phyloP scores from a whole-genome alignment of 495 filamentous ascomycete genomes.

The Aspergillus asperescens region DNA sequence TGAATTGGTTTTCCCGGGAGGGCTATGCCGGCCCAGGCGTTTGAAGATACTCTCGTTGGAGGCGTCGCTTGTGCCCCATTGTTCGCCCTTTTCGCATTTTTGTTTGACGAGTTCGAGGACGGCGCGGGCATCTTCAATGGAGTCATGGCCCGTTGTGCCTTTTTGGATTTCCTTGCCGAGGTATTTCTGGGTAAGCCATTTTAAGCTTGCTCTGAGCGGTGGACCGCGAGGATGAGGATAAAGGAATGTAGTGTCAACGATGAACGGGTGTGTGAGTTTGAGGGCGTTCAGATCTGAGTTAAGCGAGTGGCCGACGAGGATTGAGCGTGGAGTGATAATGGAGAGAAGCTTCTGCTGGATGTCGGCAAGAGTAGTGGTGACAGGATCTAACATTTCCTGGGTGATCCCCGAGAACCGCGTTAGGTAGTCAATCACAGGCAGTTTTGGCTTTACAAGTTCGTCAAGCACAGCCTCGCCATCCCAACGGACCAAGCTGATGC shows the following conservation, averaged over 20 bases:
- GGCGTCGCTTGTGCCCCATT: slow-evolving; percentile 71
- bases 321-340: slow-evolving; percentile 66
- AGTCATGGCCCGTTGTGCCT: slow-evolving; percentile 74
- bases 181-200: slow-evolving; percentile 75
- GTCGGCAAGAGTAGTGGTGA: slow-evolving; percentile 78
- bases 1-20: slow-evolving; percentile 45
- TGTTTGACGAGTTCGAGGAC: slow-evolving; percentile 88
- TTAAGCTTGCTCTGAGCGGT: slow-evolving; percentile 69
- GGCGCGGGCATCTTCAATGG: slow-evolving; percentile 83
- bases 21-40: slow-evolving; percentile 59
- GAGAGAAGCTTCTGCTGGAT: slow-evolving; percentile 73
- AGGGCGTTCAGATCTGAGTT: slow-evolving; percentile 83
- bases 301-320: slow-evolving; percentile 87
- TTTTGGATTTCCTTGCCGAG: slow-evolving; percentile 82
- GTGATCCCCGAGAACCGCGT: slow-evolving; percentile 90
- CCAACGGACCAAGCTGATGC: slow-evolving; percentile 83
- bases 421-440: slow-evolving; percentile 81
- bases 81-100: slow-evolving; percentile 86
- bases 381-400: slow-evolving; percentile 65
- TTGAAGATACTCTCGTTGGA: slow-evolving; percentile 83
- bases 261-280: slow-evolving; percentile 81
- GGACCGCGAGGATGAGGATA: slow-evolving; percentile 78
- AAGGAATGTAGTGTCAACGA: slow-evolving; percentile 82
- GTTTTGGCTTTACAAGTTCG: slow-evolving; percentile 83
- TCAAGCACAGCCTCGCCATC: slow-evolving; percentile 78